phyloP scores from a whole-genome alignment of 2,329 filamentous ascomycete genomes.

The Cercospora berteroae region DNA sequence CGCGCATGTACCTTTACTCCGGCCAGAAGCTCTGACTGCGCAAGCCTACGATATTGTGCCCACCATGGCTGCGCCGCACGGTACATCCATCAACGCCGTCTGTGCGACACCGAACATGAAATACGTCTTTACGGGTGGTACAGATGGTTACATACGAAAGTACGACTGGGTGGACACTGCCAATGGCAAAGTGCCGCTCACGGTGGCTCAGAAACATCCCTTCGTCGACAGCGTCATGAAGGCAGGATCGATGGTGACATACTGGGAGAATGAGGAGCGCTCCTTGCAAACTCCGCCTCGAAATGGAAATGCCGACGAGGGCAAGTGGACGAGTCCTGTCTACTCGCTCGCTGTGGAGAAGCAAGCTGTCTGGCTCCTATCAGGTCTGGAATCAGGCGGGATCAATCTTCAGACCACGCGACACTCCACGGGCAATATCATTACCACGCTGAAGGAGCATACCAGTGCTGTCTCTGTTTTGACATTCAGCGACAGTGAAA shows the following conservation, averaged over 20 bases:
- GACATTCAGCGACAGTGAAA: conserved; percentile 78
- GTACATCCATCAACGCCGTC: conserved; percentile 91
- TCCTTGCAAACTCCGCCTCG: conserved; percentile 34
- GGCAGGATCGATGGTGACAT: conserved; percentile 88
- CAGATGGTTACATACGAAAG: conserved; percentile 93
- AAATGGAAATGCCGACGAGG: conserved; percentile 50
- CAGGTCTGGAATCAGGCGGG: conserved; percentile 82
- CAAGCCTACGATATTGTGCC: conserved; percentile 90
- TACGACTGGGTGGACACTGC: conserved; percentile 94
- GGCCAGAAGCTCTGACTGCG: conserved; percentile 75
- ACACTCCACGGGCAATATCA: conserved; percentile 90
- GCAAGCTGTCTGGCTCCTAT: conserved; percentile 85
- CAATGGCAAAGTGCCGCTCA: conserved; percentile 89
- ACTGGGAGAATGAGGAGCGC: conserved; percentile 96
- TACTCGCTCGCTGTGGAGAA: conserved; percentile 92
- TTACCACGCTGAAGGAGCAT: conserved; percentile 76
- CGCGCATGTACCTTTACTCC: conserved; percentile 48
- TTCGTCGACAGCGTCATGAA: conserved; percentile 98
- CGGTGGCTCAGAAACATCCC: conserved; percentile 90
- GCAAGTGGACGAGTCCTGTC: conserved; percentile 66
- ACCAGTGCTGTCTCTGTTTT: conserved; percentile 89
- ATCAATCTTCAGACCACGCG: conserved; percentile 93
- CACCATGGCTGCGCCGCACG: conserved; percentile 93
- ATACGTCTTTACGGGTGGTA: conserved; percentile 91
- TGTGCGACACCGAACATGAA: conserved; percentile 89